Conservation (phyloP, 2,329 filamentous ascomycete species). For the Exutisphaerella laricina region DNA sequence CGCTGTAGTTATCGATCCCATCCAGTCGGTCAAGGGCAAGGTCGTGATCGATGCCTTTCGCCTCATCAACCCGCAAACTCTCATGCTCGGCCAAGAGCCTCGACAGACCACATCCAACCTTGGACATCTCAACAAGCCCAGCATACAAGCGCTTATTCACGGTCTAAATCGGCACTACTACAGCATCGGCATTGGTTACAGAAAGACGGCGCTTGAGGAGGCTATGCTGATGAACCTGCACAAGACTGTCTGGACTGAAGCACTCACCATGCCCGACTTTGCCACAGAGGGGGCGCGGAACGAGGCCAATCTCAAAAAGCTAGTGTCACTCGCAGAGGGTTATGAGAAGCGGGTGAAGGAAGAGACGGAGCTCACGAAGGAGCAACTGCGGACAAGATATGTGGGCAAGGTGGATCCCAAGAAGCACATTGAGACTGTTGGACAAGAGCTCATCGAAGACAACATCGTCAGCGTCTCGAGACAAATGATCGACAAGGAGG, state of each 20-base stretch:
- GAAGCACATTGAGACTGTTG: conserved; percentile 97
- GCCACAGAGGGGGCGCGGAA: conserved; percentile 75
- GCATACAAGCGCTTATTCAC: conserved; percentile 98
- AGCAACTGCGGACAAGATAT: conserved; percentile 97
- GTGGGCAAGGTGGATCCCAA: conserved; percentile 98
- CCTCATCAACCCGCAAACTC: conserved; percentile 92
- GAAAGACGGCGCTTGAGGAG: conserved; percentile 92
- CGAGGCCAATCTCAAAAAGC: conserved; percentile 77
- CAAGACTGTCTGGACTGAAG: conserved; percentile 99
- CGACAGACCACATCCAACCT: conserved; percentile 97
- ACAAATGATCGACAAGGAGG: conserved; percentile 99
- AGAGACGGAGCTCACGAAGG: conserved; percentile 93
- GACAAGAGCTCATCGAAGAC: conserved; percentile 95
- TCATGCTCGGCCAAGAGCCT: conserved; percentile 97
- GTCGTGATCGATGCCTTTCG: conserved; percentile 99
- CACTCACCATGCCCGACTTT: conserved; percentile 95
- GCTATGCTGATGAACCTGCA: conserved; percentile 99
- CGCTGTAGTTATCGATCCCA: conserved; percentile 95
- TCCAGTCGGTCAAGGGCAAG: conserved; percentile 99
- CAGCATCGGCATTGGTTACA: conserved; percentile 96
- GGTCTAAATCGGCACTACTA: conserved; percentile 99
- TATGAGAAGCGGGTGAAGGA: conserved; percentile 99
- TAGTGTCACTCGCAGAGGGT: conserved; percentile 85
- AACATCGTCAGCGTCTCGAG: conserved; percentile 98
- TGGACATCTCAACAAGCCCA: conserved; percentile 97